phyloP scores from a whole-genome alignment of 768 basidiomycete species.

The Ramaria sp. region DNA sequence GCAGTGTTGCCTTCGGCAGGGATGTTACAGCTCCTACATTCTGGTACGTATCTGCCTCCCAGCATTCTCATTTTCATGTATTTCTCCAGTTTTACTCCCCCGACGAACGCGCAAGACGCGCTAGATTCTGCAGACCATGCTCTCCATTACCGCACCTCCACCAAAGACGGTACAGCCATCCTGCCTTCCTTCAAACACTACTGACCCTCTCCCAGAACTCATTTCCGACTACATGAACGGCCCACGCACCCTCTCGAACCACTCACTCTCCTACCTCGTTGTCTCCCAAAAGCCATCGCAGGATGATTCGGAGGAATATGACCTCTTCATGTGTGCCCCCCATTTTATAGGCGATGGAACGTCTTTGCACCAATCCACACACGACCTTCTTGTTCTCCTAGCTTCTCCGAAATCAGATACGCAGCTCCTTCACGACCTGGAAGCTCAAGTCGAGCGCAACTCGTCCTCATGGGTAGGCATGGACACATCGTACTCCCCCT shows the following conservation, averaged over 20 bases:
- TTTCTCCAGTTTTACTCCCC: not conserved
- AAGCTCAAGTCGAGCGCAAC: not conserved
- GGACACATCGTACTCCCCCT: not conserved
- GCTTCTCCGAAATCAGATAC: not conserved
- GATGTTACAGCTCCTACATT: not conserved
- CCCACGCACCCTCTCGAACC: constrained; percentile 1
- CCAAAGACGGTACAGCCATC: not conserved
- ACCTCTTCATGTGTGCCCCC: constrained; percentile 1
- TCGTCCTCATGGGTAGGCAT: not conserved
- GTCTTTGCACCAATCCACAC: not conserved
- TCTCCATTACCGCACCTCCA: not conserved
- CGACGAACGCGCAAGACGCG: not conserved
- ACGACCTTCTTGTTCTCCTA: not conserved
- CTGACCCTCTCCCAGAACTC: not conserved
- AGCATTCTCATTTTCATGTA: not conserved
- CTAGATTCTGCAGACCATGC: not conserved
- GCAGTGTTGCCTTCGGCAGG: not conserved
- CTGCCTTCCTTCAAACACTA: not conserved
- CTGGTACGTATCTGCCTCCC: not conserved
- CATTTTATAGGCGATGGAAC: constrained; percentile 6
- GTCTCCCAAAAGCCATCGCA: not conserved
- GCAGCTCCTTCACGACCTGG: not conserved
- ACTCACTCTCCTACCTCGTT: not conserved
- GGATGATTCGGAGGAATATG: not conserved
- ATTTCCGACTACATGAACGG: constrained; percentile 4